phyloP scores from a whole-genome alignment of 768 basidiomycete genomes.

The Tricholoma matsutake region DNA sequence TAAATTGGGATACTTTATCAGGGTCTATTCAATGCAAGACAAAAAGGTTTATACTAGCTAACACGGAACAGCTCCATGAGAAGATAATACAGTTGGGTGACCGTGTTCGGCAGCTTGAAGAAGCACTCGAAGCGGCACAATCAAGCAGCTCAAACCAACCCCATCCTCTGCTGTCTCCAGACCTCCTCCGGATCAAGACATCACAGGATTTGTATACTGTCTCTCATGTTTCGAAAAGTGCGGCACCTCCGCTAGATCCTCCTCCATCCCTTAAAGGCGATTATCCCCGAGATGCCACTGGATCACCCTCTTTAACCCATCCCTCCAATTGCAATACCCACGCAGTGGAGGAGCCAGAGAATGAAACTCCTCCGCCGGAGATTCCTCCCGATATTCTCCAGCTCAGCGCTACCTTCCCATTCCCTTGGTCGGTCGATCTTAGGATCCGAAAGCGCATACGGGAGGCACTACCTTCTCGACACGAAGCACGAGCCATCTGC shows the following conservation, averaged over 20 bases:
- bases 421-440: constrained; percentile 64
- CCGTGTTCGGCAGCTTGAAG: constrained; percentile 63
- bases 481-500: constrained; percentile 58
- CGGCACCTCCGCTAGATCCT: constrained; percentile 1
- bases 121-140: constrained; percentile 49
- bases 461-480: constrained; percentile 55
- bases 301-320: not conserved
- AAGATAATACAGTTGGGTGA: constrained; percentile 60
- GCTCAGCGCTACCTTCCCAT: constrained; percentile 67
- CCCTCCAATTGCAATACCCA: constrained; percentile 5
- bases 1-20: not conserved
- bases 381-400: constrained; percentile 49
- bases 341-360: not conserved
- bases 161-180: constrained; percentile 58
- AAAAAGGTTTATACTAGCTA: constrained; percentile 61
- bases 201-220: constrained; percentile 60
- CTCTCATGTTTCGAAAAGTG: constrained; percentile 14
- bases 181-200: constrained; percentile 60
- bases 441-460: constrained; percentile 62
- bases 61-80: constrained; percentile 63
- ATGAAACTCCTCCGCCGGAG: constrained; percentile 31
- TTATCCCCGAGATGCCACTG: not conserved
- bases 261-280: constrained; percentile 3
- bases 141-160: constrained; percentile 34
- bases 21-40: not conserved